Base-by-base conservation (phyloP, 768 basidiomycete genomes). In the Pleurotus tuoliensis region DNA sequence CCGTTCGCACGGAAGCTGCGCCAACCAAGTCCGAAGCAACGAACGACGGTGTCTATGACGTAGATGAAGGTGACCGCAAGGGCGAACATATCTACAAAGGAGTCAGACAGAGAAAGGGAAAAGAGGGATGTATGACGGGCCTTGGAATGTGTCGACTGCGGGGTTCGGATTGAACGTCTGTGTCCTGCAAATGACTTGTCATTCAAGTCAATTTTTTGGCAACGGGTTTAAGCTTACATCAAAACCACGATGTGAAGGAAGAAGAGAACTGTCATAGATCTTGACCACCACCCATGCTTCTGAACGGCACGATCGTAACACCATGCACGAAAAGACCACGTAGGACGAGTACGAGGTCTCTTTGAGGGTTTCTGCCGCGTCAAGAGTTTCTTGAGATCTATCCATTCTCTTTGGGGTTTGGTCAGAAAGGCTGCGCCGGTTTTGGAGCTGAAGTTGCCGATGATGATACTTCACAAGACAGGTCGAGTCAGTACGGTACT, bases 241-340 rank as follows among this genome's bases (percentile, higher is more conserved):
- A 98, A 76, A 1, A 84, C 83, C 34, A 91, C 64, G 44, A 97
- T 91, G 66, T 98, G 95, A 15, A 90, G 41, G 16, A 90, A 67
- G 63, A 94, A 95, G 20, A 96, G 67, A 3, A 82, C 66, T 0
- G 92, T 94, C 82, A 95, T 89, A 48, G 72, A 73, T 56, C 87
- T 76, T 5, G 88, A 81, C 95, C 95, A 98, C 84, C 88, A 93
- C 2, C 96, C 96, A 63, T 94, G 90, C 68, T 98, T 98, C 59
- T 85, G 78, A 13, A 93, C 84, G 0, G 96, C 95, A 25, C 94
- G 82, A 56, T 95, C 89, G 66, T 85, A 96, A 67, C 96, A 98
- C 94, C 96, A 98, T 18, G 80, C 76, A 52, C 88, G 79, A 27
- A 93, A 62, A 0, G 63, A 60, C 58, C 70, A 77, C 0, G 69